A percentile compares a stretch with the other conserved stretches of the same genome.
These are phyloP conservation scores for Nicotiana tomentosiformis DNA, from an alignment of 257 asterid species.

Conservation along the genomic window DNA sequence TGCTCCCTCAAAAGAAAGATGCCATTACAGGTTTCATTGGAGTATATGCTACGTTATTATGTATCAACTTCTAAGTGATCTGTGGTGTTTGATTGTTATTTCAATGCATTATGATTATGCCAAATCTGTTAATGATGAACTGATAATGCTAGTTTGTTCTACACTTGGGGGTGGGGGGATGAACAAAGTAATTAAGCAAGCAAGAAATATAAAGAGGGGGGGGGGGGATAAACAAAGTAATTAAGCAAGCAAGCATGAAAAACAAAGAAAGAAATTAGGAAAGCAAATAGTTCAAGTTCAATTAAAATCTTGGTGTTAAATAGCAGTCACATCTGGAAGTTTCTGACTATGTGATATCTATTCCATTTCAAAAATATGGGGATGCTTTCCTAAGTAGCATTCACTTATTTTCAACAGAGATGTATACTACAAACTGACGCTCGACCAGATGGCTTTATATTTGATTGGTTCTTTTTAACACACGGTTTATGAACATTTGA, in stretches of 20 bases:
- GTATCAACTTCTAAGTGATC: background rate
- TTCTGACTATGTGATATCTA: background rate
- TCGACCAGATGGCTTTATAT: background rate
- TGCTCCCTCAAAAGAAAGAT: slow-evolving; percentile 82
- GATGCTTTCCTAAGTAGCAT: background rate
- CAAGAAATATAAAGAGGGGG: background rate
- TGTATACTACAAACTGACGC: background rate
- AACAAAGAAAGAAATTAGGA: background rate
- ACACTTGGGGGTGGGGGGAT: no score
- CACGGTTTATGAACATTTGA: background rate
- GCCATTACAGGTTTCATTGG: slow-evolving; percentile 69
- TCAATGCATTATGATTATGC: background rate
- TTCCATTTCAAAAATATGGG: background rate
- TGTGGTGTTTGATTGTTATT: background rate
- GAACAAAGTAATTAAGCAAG: background rate
- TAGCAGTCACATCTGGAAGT: background rate
- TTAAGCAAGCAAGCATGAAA: background rate
- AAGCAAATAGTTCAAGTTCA: background rate
- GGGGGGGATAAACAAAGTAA: background rate
- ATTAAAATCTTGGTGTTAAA: background rate
- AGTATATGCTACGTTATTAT: background rate
- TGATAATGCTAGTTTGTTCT: background rate
- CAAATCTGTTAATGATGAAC: background rate
- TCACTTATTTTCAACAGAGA: background rate
- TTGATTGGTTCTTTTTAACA: background rate